Conservation (phyloP, 768 basidiomycete genomes). For the Heimioporus sp. region DNA sequence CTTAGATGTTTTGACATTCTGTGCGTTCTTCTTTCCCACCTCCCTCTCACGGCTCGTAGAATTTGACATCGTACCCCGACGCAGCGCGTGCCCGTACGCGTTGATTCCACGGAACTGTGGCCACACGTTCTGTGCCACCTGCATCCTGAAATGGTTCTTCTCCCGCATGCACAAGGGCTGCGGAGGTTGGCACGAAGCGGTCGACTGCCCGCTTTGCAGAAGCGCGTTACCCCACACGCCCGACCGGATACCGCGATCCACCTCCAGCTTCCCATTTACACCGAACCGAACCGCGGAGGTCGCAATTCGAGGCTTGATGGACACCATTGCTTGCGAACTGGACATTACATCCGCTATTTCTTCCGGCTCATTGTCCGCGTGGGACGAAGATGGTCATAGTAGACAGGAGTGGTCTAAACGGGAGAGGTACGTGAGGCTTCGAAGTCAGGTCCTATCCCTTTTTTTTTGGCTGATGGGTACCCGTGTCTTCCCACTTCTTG, state of each 20-base stretch:
- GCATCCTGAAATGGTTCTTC: conserved; percentile 69
- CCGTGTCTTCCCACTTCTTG: background rate
- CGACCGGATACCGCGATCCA: conserved; percentile 48
- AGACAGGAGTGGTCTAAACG: conserved; percentile 59
- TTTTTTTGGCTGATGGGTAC: conserved; percentile 8
- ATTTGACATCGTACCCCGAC: background rate
- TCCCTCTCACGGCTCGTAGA: conserved; percentile 2
- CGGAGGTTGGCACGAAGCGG: conserved; percentile 64
- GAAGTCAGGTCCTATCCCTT: conserved; percentile 13
- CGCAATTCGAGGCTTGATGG: conserved; percentile 51
- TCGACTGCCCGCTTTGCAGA: conserved; percentile 69
- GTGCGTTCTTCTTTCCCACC: conserved; percentile 22
- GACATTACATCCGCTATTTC: conserved; percentile 28
- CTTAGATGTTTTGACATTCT: conserved; percentile 64
- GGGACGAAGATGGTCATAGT: conserved; percentile 51
- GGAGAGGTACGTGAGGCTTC: conserved; percentile 42
- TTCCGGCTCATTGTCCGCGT: conserved; percentile 40
- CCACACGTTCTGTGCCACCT: conserved; percentile 66
- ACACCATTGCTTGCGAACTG: conserved; percentile 45
- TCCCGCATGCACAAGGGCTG: conserved; percentile 61
- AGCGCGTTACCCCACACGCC: conserved; percentile 49
- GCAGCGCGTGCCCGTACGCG: conserved; percentile 53
- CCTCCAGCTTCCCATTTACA: conserved; percentile 57
- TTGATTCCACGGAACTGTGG: conserved; percentile 57
- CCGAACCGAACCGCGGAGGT: conserved; percentile 58